These are phyloP conservation scores for Cladosporium cucumerinum DNA, from an alignment of 2,329 filamentous ascomycete genomes.

Conservation along the genomic window DNA sequence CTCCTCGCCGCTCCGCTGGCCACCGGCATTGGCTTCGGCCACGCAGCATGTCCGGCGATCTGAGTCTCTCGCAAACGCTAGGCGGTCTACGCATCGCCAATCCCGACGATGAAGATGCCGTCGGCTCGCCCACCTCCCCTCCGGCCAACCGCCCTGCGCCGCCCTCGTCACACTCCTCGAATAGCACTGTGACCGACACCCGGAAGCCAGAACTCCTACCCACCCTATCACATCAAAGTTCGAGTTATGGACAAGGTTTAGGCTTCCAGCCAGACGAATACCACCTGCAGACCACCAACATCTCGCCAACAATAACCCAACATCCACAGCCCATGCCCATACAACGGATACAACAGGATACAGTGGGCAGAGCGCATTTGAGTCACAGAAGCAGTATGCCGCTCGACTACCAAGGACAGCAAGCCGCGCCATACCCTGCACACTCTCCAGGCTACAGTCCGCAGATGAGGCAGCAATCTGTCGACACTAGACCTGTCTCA, in stretches of 20 bases:
- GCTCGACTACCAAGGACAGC: slow-evolving; percentile 42
- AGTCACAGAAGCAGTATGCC: slow-evolving; percentile 44
- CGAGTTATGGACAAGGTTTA: slow-evolving; percentile 37
- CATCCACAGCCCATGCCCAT: slow-evolving; percentile 4
- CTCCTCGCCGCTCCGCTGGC: slow-evolving; percentile 3
- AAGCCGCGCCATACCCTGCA: slow-evolving; percentile 31
- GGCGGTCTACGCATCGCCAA: slow-evolving; percentile 96
- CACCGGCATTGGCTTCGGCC: slow-evolving; percentile 15
- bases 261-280: slow-evolving; percentile 43
- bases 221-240: slow-evolving; percentile 34
- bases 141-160: slow-evolving; percentile 23
- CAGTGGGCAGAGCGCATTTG: slow-evolving; percentile 30
- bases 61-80: slow-evolving; percentile 87
- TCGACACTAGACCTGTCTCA: slow-evolving; percentile 39
- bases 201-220: slow-evolving; percentile 36
- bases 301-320: slow-evolving; percentile 5
- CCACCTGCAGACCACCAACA: slow-evolving; percentile 28
- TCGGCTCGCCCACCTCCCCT: slow-evolving; percentile 21
- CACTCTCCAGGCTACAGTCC: slow-evolving; percentile 23
- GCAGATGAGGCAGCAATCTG: slow-evolving; percentile 27
- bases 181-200: slow-evolving; percentile 39
- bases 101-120: slow-evolving; percentile 67
- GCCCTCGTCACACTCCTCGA: slow-evolving; percentile 35
- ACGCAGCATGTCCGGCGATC: slow-evolving; percentile 56
- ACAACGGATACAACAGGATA: slow-evolving; percentile 6